Base-by-base conservation (phyloP, 2,329 filamentous ascomycete species). In the Didymella segeticola region DNA sequence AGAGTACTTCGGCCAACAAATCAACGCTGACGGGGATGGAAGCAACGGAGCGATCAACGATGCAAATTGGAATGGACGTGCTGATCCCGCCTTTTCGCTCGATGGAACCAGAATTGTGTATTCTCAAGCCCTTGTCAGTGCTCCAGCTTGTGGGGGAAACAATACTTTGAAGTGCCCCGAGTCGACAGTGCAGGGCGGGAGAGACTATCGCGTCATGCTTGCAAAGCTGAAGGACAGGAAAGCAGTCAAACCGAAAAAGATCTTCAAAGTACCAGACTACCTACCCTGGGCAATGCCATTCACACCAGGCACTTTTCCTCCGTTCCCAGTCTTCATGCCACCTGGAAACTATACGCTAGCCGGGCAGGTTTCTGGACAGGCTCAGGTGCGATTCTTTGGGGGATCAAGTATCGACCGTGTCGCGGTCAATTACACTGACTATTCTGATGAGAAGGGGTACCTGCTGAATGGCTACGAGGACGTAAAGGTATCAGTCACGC, bases 11-110 rank as follows among this genome's bases (percentile, higher is more conserved):
- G 79, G 79, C 3, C 78, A 81, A 57, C 64, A 69, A 41, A 30
- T 52, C 49, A 81, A 81, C 38, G 71, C 61, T 0, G 77, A 53
- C 57, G 58, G 61, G 5, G 45, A 62, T 25, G 53, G 47, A 7
- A 45, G 48, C 31, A 26, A 47, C 4, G 56, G 56, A 10, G 47
- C 50, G 1, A 53, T 77, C n/a, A 76, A 78, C 47, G 78, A 81
- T 47, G 75, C 79, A 0, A 71, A 79, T 22, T 82, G 80, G 80
- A 82, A 82, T 57, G 79, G 69, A 4, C 63, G 68, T 10, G 80
- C 79, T 5, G 80, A 82, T 58, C 80, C 78, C 2, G 67, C 62
- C 1, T 79, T 69, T 37, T 77, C 75, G 2, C 68, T 59, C 1
- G 79, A 82, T 55, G 72, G 74, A 5, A 81, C 78, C 0, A 59